These are phyloP conservation scores for Geotrichum carabidarum DNA, from an alignment of 1,139 yeast genomes.

Conservation along the genomic window DNA sequence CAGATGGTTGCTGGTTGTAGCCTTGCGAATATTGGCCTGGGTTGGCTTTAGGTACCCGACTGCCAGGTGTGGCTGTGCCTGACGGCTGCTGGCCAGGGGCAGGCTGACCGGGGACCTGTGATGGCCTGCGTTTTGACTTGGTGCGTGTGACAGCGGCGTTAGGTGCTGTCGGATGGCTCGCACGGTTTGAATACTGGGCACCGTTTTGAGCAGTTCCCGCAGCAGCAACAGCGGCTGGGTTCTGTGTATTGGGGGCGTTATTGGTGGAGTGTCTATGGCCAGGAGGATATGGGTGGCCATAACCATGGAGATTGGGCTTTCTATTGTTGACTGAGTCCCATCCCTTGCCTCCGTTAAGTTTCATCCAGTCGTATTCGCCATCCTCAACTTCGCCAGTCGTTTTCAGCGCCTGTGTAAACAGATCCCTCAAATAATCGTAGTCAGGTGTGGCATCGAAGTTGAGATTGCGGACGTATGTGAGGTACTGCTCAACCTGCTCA, in stretches of 20 bases:
- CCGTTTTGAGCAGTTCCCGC: constrained; percentile 7
- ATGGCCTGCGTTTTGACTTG: constrained; percentile 30
- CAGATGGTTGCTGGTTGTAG: constrained; percentile 22
- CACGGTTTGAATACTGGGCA: constrained; percentile 15
- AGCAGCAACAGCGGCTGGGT: background rate
- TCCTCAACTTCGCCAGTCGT: constrained; percentile 71
- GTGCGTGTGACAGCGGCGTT: constrained; percentile 34
- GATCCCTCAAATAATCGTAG: constrained; percentile 72
- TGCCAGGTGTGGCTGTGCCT: constrained; percentile 8
- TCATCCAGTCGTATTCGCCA: constrained; percentile 93
- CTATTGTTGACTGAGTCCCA: constrained; percentile 82
- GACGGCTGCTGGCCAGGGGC: background rate
- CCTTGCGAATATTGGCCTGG: constrained; percentile 9
- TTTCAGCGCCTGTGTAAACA: constrained; percentile 68
- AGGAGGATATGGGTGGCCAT: constrained; percentile 66
- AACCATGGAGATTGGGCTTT: constrained; percentile 87
- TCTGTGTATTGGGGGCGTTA: background rate
- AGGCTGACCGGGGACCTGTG: constrained; percentile 10
- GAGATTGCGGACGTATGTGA: constrained; percentile 74
- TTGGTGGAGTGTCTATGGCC: constrained; percentile 13
- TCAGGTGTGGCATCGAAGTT: constrained; percentile 95
- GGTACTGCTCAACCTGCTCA: constrained; percentile 77
- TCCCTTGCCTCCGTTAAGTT: constrained; percentile 83
- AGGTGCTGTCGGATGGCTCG: constrained; percentile 28
- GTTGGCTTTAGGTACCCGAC: constrained; percentile 10